Evolutionary conservation across 805 yeast genomes (phyloP).

Genomic region (Barnettozyma californica): DNA sequence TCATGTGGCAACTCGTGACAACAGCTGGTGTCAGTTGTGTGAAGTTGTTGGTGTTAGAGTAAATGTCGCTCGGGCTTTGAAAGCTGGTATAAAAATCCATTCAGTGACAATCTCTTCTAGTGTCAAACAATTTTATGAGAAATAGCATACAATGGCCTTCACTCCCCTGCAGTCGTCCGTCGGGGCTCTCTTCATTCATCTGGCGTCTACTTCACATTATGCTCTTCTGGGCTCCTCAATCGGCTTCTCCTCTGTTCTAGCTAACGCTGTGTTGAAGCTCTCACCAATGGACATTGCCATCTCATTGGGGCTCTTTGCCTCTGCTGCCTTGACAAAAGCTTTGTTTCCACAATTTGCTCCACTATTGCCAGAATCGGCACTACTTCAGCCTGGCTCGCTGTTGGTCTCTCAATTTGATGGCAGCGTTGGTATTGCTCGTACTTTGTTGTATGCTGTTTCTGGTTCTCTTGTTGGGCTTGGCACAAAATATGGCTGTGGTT

Average conservation of each 20-base stretch:
- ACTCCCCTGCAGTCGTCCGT: conserved; percentile 38
- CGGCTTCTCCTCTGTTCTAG: conserved; percentile 43
- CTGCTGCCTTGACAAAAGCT: conserved; percentile 22
- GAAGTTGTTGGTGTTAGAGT: no score
- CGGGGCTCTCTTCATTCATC: conserved; percentile 44
- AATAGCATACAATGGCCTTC: conserved; percentile 24
- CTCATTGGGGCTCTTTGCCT: conserved; percentile 30
- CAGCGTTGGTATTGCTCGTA: neutral
- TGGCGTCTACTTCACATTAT: conserved; percentile 39
- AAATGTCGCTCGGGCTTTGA: no score
- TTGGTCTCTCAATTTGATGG: neutral
- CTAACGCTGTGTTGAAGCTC: conserved; percentile 26
- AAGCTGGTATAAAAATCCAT: no score
- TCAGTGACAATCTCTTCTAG: neutral
- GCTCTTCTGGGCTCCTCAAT: conserved; percentile 35
- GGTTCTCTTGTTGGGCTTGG: conserved; percentile 45
- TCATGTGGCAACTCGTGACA: no score
- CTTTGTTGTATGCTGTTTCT: conserved; percentile 19
- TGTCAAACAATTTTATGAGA: neutral
- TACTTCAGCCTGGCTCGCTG: neutral
- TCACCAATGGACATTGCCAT: conserved; percentile 27
- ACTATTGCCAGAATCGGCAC: conserved; percentile 6
- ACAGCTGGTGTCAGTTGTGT: no score
- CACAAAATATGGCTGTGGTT: conserved; percentile 42
- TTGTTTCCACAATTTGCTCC: conserved; percentile 29